phyloP scores from a whole-genome alignment of 352 stramenopile genomes.

The Pythium periplocum region DNA sequence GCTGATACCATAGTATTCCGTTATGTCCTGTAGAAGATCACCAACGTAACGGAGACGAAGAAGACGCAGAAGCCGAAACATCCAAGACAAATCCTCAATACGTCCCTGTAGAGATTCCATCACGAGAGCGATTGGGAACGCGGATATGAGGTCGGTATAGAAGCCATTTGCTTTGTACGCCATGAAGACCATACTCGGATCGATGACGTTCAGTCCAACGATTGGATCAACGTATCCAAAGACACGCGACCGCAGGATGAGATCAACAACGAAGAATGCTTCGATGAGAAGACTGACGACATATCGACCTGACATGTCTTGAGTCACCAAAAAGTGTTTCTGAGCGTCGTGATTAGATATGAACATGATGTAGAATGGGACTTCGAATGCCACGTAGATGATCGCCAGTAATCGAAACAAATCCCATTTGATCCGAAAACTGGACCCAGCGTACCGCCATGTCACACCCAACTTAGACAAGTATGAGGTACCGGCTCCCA shows the following conservation, averaged over 20 bases:
- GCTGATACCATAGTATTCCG: constrained; percentile 56
- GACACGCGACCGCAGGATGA: constrained; percentile 40
- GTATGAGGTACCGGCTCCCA: not conserved
- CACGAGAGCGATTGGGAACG: constrained; percentile 37
- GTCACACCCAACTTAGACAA: too few species aligned
- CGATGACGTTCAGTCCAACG: constrained; percentile 47
- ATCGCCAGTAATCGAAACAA: constrained; percentile 29
- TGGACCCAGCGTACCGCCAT: constrained; percentile 47
- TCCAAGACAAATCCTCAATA: constrained; percentile 27
- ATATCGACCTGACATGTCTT: constrained; percentile 29
- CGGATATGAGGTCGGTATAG: constrained; percentile 42
- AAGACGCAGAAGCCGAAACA: constrained; percentile 42
- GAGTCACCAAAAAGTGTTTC: constrained; percentile 31
- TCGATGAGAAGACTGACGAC: constrained; percentile 32
- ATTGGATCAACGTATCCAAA: constrained; percentile 58
- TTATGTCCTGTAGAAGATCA: constrained; percentile 39
- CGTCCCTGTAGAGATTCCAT: constrained; percentile 32
- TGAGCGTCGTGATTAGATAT: constrained; percentile 46
- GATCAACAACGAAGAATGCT: constrained; percentile 43
- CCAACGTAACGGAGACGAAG: constrained; percentile 37
- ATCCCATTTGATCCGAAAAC: constrained; percentile 54
- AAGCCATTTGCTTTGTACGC: constrained; percentile 55
- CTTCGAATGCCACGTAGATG: constrained; percentile 57
- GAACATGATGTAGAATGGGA: constrained; percentile 68
- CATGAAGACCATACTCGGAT: constrained; percentile 50